Evolutionary conservation across 805 yeast genomes (phyloP).

Genomic region (Candida orba): DNA sequence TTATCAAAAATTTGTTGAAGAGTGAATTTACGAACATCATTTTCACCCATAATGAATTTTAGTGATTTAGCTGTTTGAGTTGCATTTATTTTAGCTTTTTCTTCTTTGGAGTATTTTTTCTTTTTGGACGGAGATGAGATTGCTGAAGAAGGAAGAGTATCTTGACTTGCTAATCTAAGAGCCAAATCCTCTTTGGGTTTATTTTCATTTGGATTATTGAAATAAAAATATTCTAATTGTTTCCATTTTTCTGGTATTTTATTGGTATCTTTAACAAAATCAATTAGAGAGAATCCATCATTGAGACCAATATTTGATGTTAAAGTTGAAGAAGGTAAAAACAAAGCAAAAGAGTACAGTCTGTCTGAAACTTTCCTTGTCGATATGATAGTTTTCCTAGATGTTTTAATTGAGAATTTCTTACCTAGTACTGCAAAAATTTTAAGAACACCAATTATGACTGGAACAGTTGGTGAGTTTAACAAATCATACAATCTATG

Average conservation of each 20-base stretch:
- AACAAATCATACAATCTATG: slow-evolving; percentile 54
- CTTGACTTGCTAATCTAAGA: slow-evolving; percentile 8
- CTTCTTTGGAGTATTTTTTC: slow-evolving; percentile 10
- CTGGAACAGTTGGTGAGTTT: slow-evolving; percentile 49
- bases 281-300: slow-evolving; percentile 39
- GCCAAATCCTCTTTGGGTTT: slow-evolving; percentile 8
- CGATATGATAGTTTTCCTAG: slow-evolving; percentile 15
- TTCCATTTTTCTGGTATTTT: slow-evolving; percentile 52
- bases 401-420: slow-evolving; percentile 42
- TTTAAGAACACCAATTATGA: slow-evolving; percentile 54
- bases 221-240: slow-evolving; percentile 47
- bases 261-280: slow-evolving; percentile 36
- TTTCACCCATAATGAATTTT: slow-evolving; percentile 44
- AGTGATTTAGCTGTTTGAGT: slow-evolving; percentile 36
- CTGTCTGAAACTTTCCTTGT: slow-evolving; percentile 22
- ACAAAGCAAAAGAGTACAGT: slow-evolving; percentile 40
- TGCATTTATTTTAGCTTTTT: not conserved
- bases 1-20: slow-evolving; percentile 58
- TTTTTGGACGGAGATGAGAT: slow-evolving; percentile 18
- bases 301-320: slow-evolving; percentile 26
- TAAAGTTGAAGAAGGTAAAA: slow-evolving; percentile 42
- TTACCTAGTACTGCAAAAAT: slow-evolving; percentile 56
- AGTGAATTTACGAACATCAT: slow-evolving; percentile 45
- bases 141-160: slow-evolving; percentile 1
- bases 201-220: slow-evolving; percentile 4